Evolutionary conservation across 441 rosid genomes (phyloP).

Genomic region (Adansonia rubrostipa): DNA sequence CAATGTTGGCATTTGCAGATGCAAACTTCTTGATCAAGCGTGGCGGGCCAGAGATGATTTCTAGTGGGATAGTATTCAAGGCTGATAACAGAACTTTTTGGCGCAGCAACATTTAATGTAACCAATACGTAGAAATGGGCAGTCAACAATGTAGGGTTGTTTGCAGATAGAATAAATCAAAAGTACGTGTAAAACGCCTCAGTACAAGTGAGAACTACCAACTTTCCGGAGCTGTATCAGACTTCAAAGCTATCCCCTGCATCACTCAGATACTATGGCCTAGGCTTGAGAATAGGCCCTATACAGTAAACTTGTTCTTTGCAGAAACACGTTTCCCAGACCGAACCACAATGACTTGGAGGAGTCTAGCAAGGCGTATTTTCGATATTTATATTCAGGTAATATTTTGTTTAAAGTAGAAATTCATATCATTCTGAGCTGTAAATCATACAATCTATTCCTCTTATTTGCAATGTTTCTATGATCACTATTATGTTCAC

Average conservation of each 20-base stretch:
- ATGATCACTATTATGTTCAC: background rate
- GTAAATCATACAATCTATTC: background rate
- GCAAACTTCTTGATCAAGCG: conserved; percentile 55
- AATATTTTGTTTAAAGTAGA: background rate
- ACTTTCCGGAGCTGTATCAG: conserved; percentile 39
- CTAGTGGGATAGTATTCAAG: conserved; percentile 38
- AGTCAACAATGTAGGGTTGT: conserved; percentile 62
- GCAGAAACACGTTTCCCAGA: conserved; percentile 50
- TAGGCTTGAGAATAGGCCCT: conserved; percentile 49
- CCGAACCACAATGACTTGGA: conserved; percentile 39
- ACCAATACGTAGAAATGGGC: conserved; percentile 60
- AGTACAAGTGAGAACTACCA: conserved; percentile 32
- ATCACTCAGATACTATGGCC: conserved; percentile 53
- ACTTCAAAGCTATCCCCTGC: conserved; percentile 44
- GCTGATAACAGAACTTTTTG: conserved; percentile 35
- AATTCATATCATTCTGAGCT: background rate
- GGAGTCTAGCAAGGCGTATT: conserved; percentile 51
- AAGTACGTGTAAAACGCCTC: conserved; percentile 28
- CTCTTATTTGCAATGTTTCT: background rate
- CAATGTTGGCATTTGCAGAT: conserved; percentile 42
- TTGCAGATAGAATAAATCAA: conserved; percentile 39
- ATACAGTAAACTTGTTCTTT: conserved; percentile 50
- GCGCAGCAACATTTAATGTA: conserved; percentile 43
- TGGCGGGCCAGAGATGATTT: conserved; percentile 49
- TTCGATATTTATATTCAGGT: conserved; percentile 61